Evolutionary conservation across 805 yeast species (phyloP), one percentile per base, ranked within the genome.

Genomic region (Jamesozyma hellenica): DNA sequence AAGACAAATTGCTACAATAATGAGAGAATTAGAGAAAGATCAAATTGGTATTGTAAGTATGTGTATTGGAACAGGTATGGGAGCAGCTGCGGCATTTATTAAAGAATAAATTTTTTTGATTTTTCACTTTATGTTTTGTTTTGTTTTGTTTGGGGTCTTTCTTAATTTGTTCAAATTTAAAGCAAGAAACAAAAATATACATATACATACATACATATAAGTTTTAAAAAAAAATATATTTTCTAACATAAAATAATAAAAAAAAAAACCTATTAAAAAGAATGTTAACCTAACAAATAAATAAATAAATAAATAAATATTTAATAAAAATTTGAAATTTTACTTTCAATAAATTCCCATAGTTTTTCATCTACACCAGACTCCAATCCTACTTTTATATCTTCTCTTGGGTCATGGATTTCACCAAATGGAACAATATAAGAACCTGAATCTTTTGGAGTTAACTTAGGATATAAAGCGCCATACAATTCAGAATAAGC

Each of bases 41-140:
- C 78, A 87, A 67, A 65, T 87, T 48, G 97, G 97, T 49, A 79
- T 90, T 39, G 83, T 94, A 11, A 82, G 94, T 47, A 90, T 90
- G 97, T 90, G 97, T 69, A 79, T 90, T 49, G 97, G 97, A 55
- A 86, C 96, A 28, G 97, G 97, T 52, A 90, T 88, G 94, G 97
- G 97, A 49, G 96, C 96, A 27, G 97, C 97, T 35, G 82, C 90
- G 12, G 69, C 88, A 34, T 72, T 90, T 52, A 72, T 85, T 33
- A 81, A 73, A 54, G 97, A 90, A 68, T 86, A 70, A n/a, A n/a
- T n/a, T n/a, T n/a, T n/a, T n/a, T n/a, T n/a, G n/a, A n/a, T n/a
- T n/a, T n/a, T n/a, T n/a, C n/a, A n/a, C n/a, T n/a, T n/a, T n/a
- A n/a, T n/a, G n/a, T n/a, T n/a, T n/a, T n/a, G n/a, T n/a, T n/a